Conservation (phyloP, 257 asterid genomes). For the Anisodus acutangulus region DNA sequence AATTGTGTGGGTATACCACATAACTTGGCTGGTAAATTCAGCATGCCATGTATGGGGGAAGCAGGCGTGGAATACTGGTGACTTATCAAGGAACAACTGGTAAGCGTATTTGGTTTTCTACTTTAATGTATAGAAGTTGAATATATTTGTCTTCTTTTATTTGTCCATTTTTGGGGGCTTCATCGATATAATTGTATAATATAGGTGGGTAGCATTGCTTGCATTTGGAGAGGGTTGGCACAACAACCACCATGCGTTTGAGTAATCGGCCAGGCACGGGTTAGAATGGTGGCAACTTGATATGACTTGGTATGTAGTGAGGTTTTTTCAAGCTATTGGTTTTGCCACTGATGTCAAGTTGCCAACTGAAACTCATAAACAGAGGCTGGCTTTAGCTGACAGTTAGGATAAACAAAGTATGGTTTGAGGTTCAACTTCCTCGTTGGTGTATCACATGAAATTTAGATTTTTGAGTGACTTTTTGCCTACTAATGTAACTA, state of each 20-base stretch:
- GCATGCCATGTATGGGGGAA: constrained; percentile 96
- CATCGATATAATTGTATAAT: background rate
- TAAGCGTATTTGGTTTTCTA: constrained; percentile 21
- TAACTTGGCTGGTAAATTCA: constrained; percentile 87
- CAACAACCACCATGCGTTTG: constrained; percentile 86
- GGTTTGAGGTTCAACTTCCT: too few relatives aligned
- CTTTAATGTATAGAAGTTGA: too few relatives aligned
- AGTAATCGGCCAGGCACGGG: constrained; percentile 78
- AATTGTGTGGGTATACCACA: constrained; percentile 78
- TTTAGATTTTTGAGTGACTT: background rate
- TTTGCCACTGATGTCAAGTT: constrained; percentile 70
- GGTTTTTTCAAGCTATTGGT: constrained; percentile 61
- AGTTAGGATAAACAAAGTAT: background rate
- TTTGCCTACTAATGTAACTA: too few relatives aligned
- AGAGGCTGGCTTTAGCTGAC: constrained; percentile 47
- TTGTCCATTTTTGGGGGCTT: too few relatives aligned
- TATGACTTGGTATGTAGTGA: constrained; percentile 69
- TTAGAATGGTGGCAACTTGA: constrained; percentile 87
- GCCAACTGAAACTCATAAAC: constrained; percentile 58
- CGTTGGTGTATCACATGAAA: background rate
- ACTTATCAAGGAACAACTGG: constrained; percentile 78
- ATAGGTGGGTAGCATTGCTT: constrained; percentile 82
- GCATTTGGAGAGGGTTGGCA: constrained; percentile 94
- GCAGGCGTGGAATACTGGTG: constrained; percentile 76
- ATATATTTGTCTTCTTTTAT: too few relatives aligned